phyloP scores from a whole-genome alignment of 257 asterid genomes.

The Ehretia macrophylla region DNA sequence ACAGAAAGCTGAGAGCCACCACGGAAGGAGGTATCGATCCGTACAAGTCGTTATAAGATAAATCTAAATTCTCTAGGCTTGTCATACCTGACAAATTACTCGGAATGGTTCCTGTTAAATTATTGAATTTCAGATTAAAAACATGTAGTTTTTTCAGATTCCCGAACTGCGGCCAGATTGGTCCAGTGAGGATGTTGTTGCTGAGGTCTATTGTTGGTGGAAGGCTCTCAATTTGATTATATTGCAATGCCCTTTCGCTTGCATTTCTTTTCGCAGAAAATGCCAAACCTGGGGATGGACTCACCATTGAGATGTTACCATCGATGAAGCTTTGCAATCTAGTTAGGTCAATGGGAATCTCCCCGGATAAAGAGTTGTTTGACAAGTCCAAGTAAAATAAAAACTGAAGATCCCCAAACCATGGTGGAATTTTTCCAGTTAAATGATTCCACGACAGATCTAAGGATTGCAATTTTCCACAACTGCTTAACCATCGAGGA shows the following conservation, averaged over 20 bases:
- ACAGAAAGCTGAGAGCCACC: slow-evolving; percentile 46
- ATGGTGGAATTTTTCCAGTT: slow-evolving; percentile 57
- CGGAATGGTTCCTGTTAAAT: slow-evolving; percentile 61
- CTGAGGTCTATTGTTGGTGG: slow-evolving; percentile 68
- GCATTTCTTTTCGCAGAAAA: slow-evolving; percentile 45
- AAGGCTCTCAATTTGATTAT: slow-evolving; percentile 50
- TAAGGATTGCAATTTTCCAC: slow-evolving; percentile 45
- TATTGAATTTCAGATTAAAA: slow-evolving; percentile 59
- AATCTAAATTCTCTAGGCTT: slow-evolving; percentile 61
- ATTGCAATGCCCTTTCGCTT: slow-evolving; percentile 28
- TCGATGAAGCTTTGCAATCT: slow-evolving; percentile 39
- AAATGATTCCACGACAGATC: slow-evolving; percentile 77
- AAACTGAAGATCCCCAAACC: slow-evolving; percentile 55
- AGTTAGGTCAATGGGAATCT: slow-evolving; percentile 58
- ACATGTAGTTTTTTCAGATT: slow-evolving; percentile 54
- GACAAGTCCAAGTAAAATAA: slow-evolving; percentile 79
- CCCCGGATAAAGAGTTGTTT: slow-evolving; percentile 59
- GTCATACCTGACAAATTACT: slow-evolving; percentile 48
- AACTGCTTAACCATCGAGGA: slow-evolving; percentile 64
- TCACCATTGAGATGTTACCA: slow-evolving; percentile 32
- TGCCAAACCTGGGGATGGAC: slow-evolving; percentile 50
- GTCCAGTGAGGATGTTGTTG: slow-evolving; percentile 59
- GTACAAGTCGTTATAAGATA: slow-evolving; percentile 55
- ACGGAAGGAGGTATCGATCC: slow-evolving; percentile 66
- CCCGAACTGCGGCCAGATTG: slow-evolving; percentile 73